Evolutionary conservation across 768 basidiomycete species (phyloP), one percentile per base, ranked within the genome.

Genomic region (Brasilioporus rufonigricans): DNA sequence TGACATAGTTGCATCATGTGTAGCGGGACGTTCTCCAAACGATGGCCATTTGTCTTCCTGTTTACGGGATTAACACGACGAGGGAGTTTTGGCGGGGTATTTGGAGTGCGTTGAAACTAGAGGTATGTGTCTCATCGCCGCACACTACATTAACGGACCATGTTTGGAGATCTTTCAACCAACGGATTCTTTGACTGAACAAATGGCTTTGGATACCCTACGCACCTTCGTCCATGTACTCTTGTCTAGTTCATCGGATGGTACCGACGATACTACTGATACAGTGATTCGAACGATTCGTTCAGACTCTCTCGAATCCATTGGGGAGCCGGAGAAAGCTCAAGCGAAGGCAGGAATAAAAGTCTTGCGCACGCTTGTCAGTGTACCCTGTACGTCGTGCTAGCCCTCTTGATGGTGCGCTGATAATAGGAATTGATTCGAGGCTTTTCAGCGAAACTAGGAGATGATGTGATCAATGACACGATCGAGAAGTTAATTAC

Each of bases 251-350:
- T 33, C 58, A 1, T 73, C 74, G 16, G 73, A 75, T 18, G 71
- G 71, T 41, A 65, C 69, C 29, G 74, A 78, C 44, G 58, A 58
- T 38, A 27, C 50, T 1, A 71, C 80, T 16, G 73, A 79, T 44
- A 85, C 83, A 6, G 74, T 96, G 3, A 87, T 87, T 16, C 81
- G 79, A 58, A 85, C 88, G 40, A 86, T 89, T 0, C 89, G 88
- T 57, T 80, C 84, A 52, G 91, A 97, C 65, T 94, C 91, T 61
- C 77, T 93, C 9, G 77, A 80, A 23, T 83, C 89, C 52, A 72
- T 98, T 40, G 81, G 84, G 40, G 91, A 97, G 65, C 93, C 96
- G 0, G 97, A 98, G 69, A 98, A 98, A 74, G 87, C 82, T 66
- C 90, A 93, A 67, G 93, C 95, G 1, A 85, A 85, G 65, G 85